A percentile compares a stretch with the other conserved stretches of the same genome.
Conservation (phyloP, 2,329 filamentous ascomycete genomes). For the Fusarium austroafricanum region DNA sequence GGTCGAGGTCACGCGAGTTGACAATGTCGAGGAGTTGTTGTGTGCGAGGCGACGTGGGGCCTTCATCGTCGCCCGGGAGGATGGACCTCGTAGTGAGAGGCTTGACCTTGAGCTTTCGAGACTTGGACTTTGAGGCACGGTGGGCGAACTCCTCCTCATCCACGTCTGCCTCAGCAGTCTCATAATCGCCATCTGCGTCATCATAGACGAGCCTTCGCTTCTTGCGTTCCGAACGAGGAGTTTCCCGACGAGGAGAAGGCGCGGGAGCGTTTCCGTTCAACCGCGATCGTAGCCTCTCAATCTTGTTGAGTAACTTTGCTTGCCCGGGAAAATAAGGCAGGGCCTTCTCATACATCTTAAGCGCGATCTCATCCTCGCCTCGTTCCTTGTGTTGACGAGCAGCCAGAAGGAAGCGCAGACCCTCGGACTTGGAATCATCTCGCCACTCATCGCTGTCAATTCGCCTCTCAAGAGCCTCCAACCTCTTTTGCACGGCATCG, state of each 20-base stretch:
- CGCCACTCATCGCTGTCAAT: constrained; percentile 72
- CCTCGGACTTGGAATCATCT: constrained; percentile 83
- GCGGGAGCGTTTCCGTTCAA: constrained; percentile 52
- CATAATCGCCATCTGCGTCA: constrained; percentile 55
- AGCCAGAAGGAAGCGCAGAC: constrained; percentile 87
- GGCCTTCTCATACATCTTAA: constrained; percentile 89
- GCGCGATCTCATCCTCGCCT: constrained; percentile 80
- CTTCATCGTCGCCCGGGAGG: constrained; percentile 55
- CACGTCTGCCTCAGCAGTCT: constrained; percentile 56
- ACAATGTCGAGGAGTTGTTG: constrained; percentile 74
- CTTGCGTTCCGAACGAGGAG: constrained; percentile 46
- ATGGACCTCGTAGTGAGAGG: constrained; percentile 38
- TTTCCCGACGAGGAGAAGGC: constrained; percentile 33
- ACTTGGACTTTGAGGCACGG: constrained; percentile 44
- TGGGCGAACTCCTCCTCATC: constrained; percentile 52
- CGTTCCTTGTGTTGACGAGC: constrained; percentile 89
- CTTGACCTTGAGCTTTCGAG: constrained; percentile 50
- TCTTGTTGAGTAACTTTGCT: constrained; percentile 78
- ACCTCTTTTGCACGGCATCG: constrained; percentile 80
- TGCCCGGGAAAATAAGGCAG: constrained; percentile 88
- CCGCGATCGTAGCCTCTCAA: constrained; percentile 69
- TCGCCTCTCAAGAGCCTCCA: constrained; percentile 88
- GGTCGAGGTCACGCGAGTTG: constrained; percentile 75
- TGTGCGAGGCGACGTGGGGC: constrained; percentile 65
- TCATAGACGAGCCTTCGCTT: constrained; percentile 45